Evolutionary conservation across 192 early-diverging fungal genomes (phyloP), one percentile per base, ranked within the genome.

Genomic region (Coemansia sp.): DNA sequence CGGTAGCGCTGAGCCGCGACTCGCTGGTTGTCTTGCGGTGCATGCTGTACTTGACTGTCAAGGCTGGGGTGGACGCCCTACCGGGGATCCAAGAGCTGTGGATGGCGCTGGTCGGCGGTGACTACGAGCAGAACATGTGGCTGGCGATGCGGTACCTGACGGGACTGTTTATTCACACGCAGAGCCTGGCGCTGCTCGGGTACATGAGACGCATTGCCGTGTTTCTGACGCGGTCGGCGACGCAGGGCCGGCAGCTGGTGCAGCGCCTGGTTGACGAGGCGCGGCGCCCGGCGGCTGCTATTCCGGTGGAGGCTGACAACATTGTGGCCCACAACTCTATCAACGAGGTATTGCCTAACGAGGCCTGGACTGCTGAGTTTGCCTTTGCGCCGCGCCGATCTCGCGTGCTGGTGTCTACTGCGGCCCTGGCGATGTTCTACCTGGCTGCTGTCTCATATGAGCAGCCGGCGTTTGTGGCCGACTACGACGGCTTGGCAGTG

Each of bases 391-490:
- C 60, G 32, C 55, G 59, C 30, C 50, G 32, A 2, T 5, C 49
- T 14, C 44, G 42, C 2, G 32, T 67, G 39, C 64, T 77, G 26
- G 64, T 74, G 10, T 77, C 80, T 28, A 75, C 73, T 0, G 76
- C 67, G 4, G 69, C 59, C 3, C 63, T 83, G 43, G 75, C 80
- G 0, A 62, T 78, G 57, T 78, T 67, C 55, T 83, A 77, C 23
- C 64, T 83, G n/a, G 63, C 72, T 28, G 75, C 80, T 3, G 74
- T 83, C 1, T 77, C 80, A 0, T 77, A 77, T 37, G 80, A 83
- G 72, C 72, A 65, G 59, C 66, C 75, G 1, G 35, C 39, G 7
- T 62, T 53, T 14, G 47, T 82, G 46, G 75, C 66, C 2, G 62
- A 61, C 26, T 47, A 76, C 60, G 58, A 38, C 39, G 58, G 58